A percentile compares a stretch with the other conserved stretches of the same genome.
Conservation (phyloP, 345 rosid species). For the Eutrema heterophyllum region DNA sequence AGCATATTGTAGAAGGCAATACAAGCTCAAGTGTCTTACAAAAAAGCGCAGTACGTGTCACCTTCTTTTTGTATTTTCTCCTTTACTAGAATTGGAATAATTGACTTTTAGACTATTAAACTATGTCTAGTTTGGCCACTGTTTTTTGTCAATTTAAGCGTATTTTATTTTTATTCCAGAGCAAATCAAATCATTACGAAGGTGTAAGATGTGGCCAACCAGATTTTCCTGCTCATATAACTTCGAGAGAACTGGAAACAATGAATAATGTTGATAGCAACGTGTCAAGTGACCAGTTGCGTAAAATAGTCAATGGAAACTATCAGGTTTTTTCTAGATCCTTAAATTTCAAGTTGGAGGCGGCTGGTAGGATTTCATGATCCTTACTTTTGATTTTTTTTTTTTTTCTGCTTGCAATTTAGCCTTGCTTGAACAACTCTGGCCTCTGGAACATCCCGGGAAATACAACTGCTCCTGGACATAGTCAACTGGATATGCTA, state of each 20-base stretch:
- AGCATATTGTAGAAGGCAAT: conserved; percentile 29
- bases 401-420: conserved; percentile 17
- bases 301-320: conserved; percentile 25
- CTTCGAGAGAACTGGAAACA: conserved; percentile 34
- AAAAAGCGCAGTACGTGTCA: conserved; percentile 41
- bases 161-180: conserved; percentile 13
- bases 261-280: conserved; percentile 28
- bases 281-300: conserved; percentile 34
- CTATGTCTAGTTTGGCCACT: neutral
- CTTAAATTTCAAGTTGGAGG: conserved; percentile 11
- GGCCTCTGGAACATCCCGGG: conserved; percentile 38
- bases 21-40: conserved; percentile 28
- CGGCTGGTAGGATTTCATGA: conserved; percentile 3
- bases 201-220: conserved; percentile 20
- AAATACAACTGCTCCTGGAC: conserved; percentile 35
- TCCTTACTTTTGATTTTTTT: conserved; percentile 14
- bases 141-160: neutral
- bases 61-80: conserved; percentile 9
- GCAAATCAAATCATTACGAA: conserved; percentile 10
- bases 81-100: neutral
- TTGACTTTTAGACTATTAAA: neutral
- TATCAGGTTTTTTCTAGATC: conserved; percentile 41
- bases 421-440: conserved; percentile 43
- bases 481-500: conserved; percentile 37
- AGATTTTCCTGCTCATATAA: conserved; percentile 27